Evolutionary conservation across 2,329 filamentous ascomycete species (phyloP).

Genomic region (Fusarium liriodendri): DNA sequence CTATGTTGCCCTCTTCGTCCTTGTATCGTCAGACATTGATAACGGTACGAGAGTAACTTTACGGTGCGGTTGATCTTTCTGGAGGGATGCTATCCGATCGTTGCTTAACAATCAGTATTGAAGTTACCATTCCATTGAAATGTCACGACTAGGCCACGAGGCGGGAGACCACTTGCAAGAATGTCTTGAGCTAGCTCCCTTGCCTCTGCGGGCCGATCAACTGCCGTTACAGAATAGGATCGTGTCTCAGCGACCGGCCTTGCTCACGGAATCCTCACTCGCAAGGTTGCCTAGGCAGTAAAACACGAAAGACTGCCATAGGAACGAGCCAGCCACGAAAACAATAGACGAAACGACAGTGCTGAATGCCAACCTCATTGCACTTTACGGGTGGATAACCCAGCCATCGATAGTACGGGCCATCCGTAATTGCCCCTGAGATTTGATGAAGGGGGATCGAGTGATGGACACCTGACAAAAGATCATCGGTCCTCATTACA

Average conservation of each 20-base stretch:
- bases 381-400: slow-evolving; percentile 6
- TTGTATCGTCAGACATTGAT: background rate
- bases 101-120: background rate
- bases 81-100: background rate
- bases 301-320: background rate
- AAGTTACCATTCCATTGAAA: background rate
- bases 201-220: background rate
- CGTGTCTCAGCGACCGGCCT: background rate
- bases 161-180: background rate
- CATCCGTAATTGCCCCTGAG: background rate
- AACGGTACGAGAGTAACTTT: background rate
- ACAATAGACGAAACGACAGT: background rate
- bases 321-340: slow-evolving; percentile 10
- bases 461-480: slow-evolving; percentile 6
- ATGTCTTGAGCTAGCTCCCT: background rate
- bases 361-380: background rate
- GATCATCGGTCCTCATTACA: slow-evolving; percentile 5
- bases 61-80: background rate
- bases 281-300: background rate
- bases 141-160: background rate
- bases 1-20: background rate
- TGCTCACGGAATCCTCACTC: background rate
- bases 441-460: slow-evolving; percentile 7
- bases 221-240: background rate
- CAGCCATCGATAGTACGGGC: slow-evolving; percentile 10